These are phyloP conservation scores for Nemania abortiva DNA, from an alignment of 2,329 filamentous ascomycete species.

Conservation along the genomic window DNA sequence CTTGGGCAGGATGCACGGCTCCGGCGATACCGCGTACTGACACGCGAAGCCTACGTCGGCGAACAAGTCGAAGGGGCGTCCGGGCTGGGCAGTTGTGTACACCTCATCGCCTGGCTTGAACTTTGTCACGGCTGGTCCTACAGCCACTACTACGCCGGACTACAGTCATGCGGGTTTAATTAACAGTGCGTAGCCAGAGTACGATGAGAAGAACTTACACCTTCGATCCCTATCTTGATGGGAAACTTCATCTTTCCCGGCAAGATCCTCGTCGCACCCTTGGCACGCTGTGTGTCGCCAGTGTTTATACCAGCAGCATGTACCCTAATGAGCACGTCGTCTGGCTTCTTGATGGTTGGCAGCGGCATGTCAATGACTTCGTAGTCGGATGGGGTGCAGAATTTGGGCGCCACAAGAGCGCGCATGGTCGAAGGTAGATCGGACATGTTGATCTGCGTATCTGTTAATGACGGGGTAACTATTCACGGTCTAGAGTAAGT, in stretches of 20 bases:
- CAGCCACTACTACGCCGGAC: constrained; percentile 50
- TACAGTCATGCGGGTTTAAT: not conserved
- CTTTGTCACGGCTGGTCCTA: constrained; percentile 48
- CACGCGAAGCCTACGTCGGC: constrained; percentile 53
- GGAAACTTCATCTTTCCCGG: constrained; percentile 43
- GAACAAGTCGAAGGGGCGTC: constrained; percentile 53
- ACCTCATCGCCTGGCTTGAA: constrained; percentile 54
- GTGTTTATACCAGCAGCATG: constrained; percentile 17
- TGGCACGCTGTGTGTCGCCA: constrained; percentile 55
- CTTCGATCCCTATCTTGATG: constrained; percentile 29
- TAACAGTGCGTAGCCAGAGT: too few species aligned
- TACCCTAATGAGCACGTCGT: constrained; percentile 55
- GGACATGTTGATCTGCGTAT: constrained; percentile 9
- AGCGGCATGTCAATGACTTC: constrained; percentile 58
- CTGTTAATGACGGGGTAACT: not conserved
- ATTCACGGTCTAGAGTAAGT: not conserved
- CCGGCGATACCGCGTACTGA: constrained; percentile 56
- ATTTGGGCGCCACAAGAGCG: constrained; percentile 57
- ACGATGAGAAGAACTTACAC: constrained; percentile 19
- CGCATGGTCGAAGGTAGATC: constrained; percentile 54
- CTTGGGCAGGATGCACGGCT: constrained; percentile 53
- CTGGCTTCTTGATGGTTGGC: constrained; percentile 57
- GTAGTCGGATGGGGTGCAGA: constrained; percentile 55
- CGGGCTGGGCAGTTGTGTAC: constrained; percentile 53
- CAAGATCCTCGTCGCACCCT: constrained; percentile 53